Evolutionary conservation across 495 filamentous ascomycete genomes (phyloP).

Genomic region (Rhizodiscina lignyota): DNA sequence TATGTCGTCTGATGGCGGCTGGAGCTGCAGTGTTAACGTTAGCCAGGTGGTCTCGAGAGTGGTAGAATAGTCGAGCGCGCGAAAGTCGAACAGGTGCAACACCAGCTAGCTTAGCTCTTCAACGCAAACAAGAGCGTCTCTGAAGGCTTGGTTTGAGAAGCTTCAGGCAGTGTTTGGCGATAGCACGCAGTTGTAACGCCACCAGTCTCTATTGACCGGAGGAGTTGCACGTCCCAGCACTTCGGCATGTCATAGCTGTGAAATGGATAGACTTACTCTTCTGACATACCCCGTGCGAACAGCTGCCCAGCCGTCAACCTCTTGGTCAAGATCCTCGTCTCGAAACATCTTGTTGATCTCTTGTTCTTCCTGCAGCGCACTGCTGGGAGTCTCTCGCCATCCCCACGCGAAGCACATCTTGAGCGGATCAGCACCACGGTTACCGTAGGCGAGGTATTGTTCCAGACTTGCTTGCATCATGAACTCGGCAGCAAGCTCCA

Average conservation of each 20-base stretch:
- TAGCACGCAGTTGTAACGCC: no score
- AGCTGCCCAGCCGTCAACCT: background rate
- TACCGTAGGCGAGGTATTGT: constrained; percentile 23
- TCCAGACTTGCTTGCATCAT: constrained; percentile 35
- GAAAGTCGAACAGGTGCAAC: background rate
- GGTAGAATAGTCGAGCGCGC: background rate
- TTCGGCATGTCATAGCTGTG: background rate
- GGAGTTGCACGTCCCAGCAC: background rate
- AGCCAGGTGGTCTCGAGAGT: background rate
- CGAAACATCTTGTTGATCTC: background rate
- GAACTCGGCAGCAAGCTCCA: constrained; percentile 28
- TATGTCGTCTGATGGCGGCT: background rate
- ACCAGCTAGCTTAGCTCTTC: no score
- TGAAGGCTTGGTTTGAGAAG: no score
- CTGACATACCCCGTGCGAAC: background rate
- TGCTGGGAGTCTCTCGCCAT: no score
- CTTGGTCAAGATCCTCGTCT: background rate
- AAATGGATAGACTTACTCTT: background rate
- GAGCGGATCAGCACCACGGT: constrained; percentile 8
- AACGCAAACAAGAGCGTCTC: no score
- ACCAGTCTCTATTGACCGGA: background rate
- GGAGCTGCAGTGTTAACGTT: background rate
- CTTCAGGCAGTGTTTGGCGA: no score
- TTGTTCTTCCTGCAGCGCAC: background rate
- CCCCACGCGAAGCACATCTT: constrained; percentile 15